phyloP scores from a whole-genome alignment of 805 yeast genomes.

The Metschnikowia corniflorae region DNA sequence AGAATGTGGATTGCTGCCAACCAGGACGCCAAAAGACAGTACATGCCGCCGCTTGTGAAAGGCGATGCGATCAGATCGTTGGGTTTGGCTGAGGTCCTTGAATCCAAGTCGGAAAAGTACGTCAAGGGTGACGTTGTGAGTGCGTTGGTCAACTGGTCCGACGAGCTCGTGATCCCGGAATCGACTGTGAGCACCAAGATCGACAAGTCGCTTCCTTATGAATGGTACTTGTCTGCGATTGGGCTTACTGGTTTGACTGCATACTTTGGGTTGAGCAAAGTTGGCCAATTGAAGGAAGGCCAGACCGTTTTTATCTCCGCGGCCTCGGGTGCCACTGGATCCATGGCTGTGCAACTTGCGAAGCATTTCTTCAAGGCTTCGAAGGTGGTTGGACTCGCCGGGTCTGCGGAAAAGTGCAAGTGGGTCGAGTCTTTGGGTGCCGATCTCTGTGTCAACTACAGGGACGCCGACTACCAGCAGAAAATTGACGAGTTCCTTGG shows the following conservation, averaged over 20 bases:
- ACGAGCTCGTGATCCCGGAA: conserved; percentile 38
- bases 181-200: conserved; percentile 26
- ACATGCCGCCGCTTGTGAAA: conserved; percentile 36
- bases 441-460: conserved; percentile 54
- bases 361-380: conserved; percentile 49
- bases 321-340: conserved; percentile 73
- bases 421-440: conserved; percentile 54
- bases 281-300: conserved; percentile 43
- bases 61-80: conserved; percentile 44
- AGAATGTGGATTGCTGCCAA: conserved; percentile 51
- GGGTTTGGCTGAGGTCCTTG: conserved; percentile 50
- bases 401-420: conserved; percentile 52
- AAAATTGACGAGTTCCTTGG: conserved; percentile 37
- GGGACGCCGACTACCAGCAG: conserved; percentile 28
- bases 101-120: conserved; percentile 40
- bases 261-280: conserved; percentile 48
- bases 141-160: conserved; percentile 45
- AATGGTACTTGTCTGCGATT: conserved; percentile 44
- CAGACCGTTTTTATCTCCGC: conserved; percentile 58
- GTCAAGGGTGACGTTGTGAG: conserved; percentile 43
- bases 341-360: conserved; percentile 55
- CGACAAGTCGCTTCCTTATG: conserved; percentile 32
- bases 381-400: conserved; percentile 60
- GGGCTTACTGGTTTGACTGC: conserved; percentile 64
- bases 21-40: conserved; percentile 27